Conservation (phyloP, 805 yeast species). For the Tetrapisispora pingtungensis region DNA sequence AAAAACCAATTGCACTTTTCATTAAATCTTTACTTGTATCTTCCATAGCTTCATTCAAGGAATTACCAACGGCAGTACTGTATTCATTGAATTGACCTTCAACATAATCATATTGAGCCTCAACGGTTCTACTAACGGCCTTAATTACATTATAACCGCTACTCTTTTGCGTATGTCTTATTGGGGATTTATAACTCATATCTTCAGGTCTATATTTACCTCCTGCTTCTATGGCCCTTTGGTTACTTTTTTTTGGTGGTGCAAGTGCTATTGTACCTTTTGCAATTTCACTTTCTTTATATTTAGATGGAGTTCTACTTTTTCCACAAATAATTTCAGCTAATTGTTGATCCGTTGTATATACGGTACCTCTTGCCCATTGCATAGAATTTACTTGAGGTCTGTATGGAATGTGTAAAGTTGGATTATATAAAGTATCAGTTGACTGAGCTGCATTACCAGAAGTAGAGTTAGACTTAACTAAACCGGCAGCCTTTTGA, state of each 20-base stretch:
- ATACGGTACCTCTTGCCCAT: conserved; percentile 75
- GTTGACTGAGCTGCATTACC: conserved; percentile 14
- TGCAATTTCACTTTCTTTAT: conserved; percentile 51
- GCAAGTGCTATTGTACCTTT: conserved; percentile 30
- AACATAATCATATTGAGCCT: conserved; percentile 41
- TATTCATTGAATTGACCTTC: conserved; percentile 50
- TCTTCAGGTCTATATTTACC: conserved; percentile 4
- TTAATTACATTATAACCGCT: conserved; percentile 35
- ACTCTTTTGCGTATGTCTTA: conserved; percentile 29
- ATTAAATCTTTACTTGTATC: conserved; percentile 41
- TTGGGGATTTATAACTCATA: conserved; percentile 38
- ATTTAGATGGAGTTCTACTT: conserved; percentile 50
- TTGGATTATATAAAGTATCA: conserved; percentile 62
- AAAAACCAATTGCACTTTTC: conserved; percentile 43
- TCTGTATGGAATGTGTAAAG: conserved; percentile 59
- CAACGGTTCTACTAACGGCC: conserved; percentile 35
- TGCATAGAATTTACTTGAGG: conserved; percentile 73
- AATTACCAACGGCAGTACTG: conserved; percentile 44
- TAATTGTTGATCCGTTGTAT: conserved; percentile 52
- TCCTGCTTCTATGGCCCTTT: conserved; percentile 1
- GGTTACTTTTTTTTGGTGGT: conserved; percentile 9
- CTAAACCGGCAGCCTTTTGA: conserved; percentile 33
- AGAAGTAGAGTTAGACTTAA: conserved; percentile 32
- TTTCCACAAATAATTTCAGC: conserved; percentile 65
- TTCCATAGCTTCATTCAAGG: conserved; percentile 42